Conservation (phyloP, 306 rosid species). For the Quercus berberidifolia region DNA sequence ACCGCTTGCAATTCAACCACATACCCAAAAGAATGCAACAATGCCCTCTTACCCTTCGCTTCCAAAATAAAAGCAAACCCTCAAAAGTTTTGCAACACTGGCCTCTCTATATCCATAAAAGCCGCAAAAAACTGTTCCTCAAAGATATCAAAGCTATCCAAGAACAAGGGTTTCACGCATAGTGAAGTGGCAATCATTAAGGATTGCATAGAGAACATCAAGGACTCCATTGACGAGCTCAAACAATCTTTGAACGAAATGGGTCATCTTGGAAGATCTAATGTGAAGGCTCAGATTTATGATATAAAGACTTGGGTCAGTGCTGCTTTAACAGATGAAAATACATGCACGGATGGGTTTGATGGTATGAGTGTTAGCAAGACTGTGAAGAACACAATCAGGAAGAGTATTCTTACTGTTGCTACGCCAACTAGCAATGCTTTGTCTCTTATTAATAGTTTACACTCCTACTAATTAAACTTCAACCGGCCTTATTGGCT, state of each 20-base stretch:
- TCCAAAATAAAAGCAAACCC: constrained; percentile 37
- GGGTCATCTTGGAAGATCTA: background rate
- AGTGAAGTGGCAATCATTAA: constrained; percentile 15
- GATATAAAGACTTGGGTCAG: constrained; percentile 40
- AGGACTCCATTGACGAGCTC: constrained; percentile 21
- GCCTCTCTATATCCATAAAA: constrained; percentile 31
- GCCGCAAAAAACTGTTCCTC: constrained; percentile 25
- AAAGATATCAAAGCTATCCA: constrained; percentile 14
- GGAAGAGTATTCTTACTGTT: background rate
- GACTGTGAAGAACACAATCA: constrained; percentile 4
- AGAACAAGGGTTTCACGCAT: background rate
- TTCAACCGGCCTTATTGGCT: background rate
- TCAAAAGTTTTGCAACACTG: constrained; percentile 31
- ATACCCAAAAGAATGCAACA: constrained; percentile 43
- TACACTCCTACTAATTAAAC: background rate
- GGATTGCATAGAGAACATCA: constrained; percentile 41
- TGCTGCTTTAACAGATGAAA: constrained; percentile 31
- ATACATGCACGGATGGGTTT: constrained; percentile 38
- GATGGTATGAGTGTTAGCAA: constrained; percentile 1
- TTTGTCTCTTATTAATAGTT: constrained; percentile 9
- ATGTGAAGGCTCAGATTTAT: constrained; percentile 3
- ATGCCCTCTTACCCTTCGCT: constrained; percentile 36
- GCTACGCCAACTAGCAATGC: constrained; percentile 22
- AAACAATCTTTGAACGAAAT: background rate
- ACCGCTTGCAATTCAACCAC: constrained; percentile 43